phyloP scores from a whole-genome alignment of 768 basidiomycete species.

The Podaxis sp. region DNA sequence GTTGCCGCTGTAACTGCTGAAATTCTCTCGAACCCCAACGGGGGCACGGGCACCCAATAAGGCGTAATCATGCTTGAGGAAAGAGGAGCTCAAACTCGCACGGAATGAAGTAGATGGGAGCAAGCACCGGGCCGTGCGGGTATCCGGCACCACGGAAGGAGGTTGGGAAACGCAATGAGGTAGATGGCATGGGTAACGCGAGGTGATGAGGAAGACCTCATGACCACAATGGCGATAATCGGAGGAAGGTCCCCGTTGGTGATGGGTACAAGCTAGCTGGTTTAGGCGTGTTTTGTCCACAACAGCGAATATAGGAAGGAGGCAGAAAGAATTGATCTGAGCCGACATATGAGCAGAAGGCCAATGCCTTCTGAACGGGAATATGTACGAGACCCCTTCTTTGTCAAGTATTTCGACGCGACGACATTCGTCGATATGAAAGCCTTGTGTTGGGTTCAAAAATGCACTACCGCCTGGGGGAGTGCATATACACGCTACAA shows the following conservation, averaged over 20 bases:
- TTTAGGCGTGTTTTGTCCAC: neutral
- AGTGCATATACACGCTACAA: neutral
- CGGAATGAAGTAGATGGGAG: neutral
- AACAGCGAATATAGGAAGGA: neutral
- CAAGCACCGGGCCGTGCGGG: neutral
- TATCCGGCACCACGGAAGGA: neutral
- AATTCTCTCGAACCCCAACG: neutral
- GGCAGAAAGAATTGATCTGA: neutral
- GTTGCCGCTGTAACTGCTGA: neutral
- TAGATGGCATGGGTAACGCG: neutral
- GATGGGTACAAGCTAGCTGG: neutral
- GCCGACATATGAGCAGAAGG: neutral
- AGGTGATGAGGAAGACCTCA: constrained; percentile 6
- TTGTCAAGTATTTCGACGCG: neutral
- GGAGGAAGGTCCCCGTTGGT: neutral
- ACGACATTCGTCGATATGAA: neutral
- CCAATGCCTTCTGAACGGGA: neutral
- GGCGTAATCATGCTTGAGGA: neutral
- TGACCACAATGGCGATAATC: constrained; percentile 1
- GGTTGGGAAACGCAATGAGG: neutral
- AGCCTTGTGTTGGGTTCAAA: neutral
- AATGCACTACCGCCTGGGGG: neutral
- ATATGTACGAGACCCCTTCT: neutral
- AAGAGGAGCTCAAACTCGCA: neutral
- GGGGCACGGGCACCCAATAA: neutral